A percentile compares a stretch with the other conserved stretches of the same genome.
Conservation (phyloP, 108 stramenopile species). For the Cyclotella choctawhatcheeana region DNA sequence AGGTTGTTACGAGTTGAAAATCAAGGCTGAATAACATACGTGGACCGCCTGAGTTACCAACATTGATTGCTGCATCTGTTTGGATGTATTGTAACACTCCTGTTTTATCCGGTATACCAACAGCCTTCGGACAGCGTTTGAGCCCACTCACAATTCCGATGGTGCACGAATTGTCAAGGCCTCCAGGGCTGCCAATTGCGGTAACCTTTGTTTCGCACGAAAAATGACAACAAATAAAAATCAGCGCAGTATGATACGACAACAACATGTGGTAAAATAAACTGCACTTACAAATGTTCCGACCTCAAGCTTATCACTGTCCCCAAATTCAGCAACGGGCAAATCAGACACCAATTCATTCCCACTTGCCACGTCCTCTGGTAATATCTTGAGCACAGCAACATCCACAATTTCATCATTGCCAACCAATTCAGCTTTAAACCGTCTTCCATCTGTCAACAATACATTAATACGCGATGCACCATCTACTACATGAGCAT, state of each 20-base stretch:
- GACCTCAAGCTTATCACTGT: constrained; percentile 77
- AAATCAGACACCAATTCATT: constrained; percentile 35
- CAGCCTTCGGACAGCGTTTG: constrained; percentile 80
- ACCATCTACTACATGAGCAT: constrained; percentile 91
- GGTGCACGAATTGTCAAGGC: constrained; percentile 91
- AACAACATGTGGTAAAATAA: constrained; percentile 50
- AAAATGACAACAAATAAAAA: no score
- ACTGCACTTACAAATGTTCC: constrained; percentile 65
- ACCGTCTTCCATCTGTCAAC: constrained; percentile 86
- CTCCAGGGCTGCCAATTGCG: constrained; percentile 88
- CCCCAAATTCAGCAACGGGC: constrained; percentile 80
- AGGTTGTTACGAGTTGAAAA: no score
- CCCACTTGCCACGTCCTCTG: constrained; percentile 30
- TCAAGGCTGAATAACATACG: no score
- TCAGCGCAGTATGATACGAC: no score
- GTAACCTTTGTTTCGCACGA: no score
- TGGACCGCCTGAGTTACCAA: constrained; percentile 85
- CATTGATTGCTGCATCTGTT: constrained; percentile 84
- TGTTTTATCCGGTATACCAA: constrained; percentile 87
- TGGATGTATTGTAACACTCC: constrained; percentile 84
- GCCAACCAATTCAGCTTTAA: constrained; percentile 71
- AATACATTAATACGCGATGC: constrained; percentile 78
- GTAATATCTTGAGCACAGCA: constrained; percentile 86
- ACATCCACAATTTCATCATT: constrained; percentile 89
- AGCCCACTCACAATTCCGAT: constrained; percentile 87